These are phyloP conservation scores for Naganishia antarctica DNA, from an alignment of 768 basidiomycete genomes.

Conservation along the genomic window DNA sequence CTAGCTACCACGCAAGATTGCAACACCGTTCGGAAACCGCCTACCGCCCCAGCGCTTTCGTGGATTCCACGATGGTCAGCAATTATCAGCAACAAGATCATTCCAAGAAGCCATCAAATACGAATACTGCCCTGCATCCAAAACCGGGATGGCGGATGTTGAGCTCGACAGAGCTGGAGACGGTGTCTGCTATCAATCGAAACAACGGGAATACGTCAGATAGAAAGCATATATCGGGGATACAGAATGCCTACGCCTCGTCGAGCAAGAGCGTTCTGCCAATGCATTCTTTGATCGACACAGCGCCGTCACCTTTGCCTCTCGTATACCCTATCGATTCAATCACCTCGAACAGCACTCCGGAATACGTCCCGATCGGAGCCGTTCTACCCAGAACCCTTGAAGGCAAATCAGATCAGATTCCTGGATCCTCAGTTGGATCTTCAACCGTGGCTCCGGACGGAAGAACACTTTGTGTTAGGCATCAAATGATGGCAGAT, in stretches of 20 bases:
- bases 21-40: neutral
- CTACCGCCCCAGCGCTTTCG: neutral
- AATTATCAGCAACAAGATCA: neutral
- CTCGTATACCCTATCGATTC: neutral
- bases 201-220: neutral
- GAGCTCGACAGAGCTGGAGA: slow-evolving; percentile 1
- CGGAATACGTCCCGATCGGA: slow-evolving; percentile 9
- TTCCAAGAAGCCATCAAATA: neutral
- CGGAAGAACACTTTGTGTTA: slow-evolving; percentile 72
- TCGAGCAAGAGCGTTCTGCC: slow-evolving; percentile 4
- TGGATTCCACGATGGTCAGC: neutral
- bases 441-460: neutral
- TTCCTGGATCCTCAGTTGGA: neutral
- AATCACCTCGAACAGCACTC: neutral
- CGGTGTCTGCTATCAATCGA: neutral
- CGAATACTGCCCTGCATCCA: neutral
- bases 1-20: neutral
- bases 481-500: slow-evolving; percentile 95
- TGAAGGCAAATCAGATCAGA: neutral
- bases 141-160: slow-evolving; percentile 20
- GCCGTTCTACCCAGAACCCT: neutral
- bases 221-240: neutral
- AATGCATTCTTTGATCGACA: slow-evolving; percentile 8
- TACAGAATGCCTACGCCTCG: slow-evolving; percentile 4
- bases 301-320: neutral